Base-by-base conservation (phyloP, 805 yeast species). In the Nematodospora valgi region DNA sequence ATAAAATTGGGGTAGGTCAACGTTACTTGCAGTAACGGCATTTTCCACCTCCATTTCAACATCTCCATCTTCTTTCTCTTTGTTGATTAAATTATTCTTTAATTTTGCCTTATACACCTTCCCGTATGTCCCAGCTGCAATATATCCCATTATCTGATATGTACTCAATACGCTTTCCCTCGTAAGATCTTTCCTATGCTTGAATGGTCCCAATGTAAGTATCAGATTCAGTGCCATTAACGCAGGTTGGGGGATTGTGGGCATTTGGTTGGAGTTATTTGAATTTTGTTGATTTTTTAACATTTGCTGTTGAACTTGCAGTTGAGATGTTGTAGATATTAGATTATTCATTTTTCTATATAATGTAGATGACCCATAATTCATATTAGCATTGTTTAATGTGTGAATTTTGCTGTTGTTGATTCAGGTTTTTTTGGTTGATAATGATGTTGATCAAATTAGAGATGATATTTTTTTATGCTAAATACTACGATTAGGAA, bases 111-210 rank as follows among this genome's bases (percentile, higher is more conserved):
- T 91, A 65, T 88, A 93, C 15, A 87, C 96, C 39, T 87, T 76
- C 39, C 98, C 98, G 58, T 93, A 93, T 0, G 98, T 93, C 25
- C 98, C 98, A 0, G 98, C 96, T 1, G 98, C 98, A 39, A 93
- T 93, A 59, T 93, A 93, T 0, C 98, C 98, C 12, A 88, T 62
- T 40, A 93, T 82, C 43, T 83, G 89, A 59, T 89, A 93, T 48
- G 82, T 83, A 34, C 82, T 81, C n/a, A 87, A 62, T 3, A 93
- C 96, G 2, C 85, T 79, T 20, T 76, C 70, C 34, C 96, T 62
- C 10, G 74, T 60, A 17, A 72, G 58, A 52, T 87, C 96, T 64
- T 40, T 82, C 26, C 75, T 59, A 40, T 64, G 72, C 39, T 66
- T 60, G 48, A 63, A 67, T 6, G 72, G 72, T 2, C 68, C 72